Conservation (phyloP, 2,329 filamentous ascomycete species). For the Trichophyton verrucosum region DNA sequence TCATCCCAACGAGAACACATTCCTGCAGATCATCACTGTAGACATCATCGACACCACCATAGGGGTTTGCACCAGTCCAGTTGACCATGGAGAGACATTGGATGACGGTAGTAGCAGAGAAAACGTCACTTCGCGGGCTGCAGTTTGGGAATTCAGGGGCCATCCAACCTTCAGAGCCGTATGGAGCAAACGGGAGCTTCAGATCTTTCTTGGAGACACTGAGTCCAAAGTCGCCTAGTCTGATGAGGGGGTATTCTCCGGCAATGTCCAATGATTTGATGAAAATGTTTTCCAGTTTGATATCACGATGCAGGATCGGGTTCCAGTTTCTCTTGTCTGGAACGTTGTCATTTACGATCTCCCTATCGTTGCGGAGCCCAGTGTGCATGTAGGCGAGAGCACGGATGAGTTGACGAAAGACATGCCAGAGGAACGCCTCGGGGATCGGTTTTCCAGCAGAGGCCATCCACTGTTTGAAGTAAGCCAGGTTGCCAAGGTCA, state of each 20-base stretch:
- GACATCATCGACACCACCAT: neutral
- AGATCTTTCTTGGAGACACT: slow-evolving; percentile 6
- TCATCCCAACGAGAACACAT: neutral
- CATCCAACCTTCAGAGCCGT: slow-evolving; percentile 5
- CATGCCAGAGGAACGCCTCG: slow-evolving; percentile 11
- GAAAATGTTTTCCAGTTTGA: slow-evolving; percentile 13
- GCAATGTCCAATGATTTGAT: neutral
- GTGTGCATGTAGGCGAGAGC: slow-evolving; percentile 14
- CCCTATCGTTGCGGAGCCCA: slow-evolving; percentile 6
- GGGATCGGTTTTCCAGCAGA: slow-evolving; percentile 2
- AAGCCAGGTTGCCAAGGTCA: slow-evolving; percentile 7
- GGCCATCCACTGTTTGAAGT: slow-evolving; percentile 4
- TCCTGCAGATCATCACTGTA: slow-evolving; percentile 1
- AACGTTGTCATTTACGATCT: neutral
- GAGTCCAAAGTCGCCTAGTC: slow-evolving; percentile 14
- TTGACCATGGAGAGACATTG: neutral
- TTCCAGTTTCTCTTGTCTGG: slow-evolving; percentile 5
- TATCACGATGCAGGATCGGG: slow-evolving; percentile 14
- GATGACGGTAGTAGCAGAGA: slow-evolving; percentile 3
- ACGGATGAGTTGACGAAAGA: slow-evolving; percentile 9
- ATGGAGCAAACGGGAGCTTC: slow-evolving; percentile 2
- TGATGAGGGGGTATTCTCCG: slow-evolving; percentile 8
- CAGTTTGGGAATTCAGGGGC: slow-evolving; percentile 7
- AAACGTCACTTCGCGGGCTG: slow-evolving; percentile 6
- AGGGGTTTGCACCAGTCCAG: slow-evolving; percentile 6